These are phyloP conservation scores for Amanita polypyramis DNA, from an alignment of 768 basidiomycete genomes.

Conservation along the genomic window DNA sequence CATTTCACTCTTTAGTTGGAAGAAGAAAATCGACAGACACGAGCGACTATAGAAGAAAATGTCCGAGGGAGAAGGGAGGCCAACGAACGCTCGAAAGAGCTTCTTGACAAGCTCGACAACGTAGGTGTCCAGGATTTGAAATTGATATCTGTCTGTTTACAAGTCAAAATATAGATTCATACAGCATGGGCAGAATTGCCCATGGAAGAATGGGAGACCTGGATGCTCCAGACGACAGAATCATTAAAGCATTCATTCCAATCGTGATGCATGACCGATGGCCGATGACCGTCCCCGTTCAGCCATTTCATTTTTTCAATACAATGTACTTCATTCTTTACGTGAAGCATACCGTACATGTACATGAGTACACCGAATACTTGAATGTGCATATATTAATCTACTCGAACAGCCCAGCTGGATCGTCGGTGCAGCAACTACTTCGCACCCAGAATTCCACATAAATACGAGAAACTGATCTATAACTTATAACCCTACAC, in stretches of 20 bases:
- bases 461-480: no score
- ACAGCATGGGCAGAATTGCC: constrained; percentile 45
- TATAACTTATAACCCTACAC: no score
- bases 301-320: no score
- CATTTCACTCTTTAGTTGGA: constrained; percentile 36
- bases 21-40: constrained; percentile 38
- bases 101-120: constrained; percentile 44
- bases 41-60: constrained; percentile 39
- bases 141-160: neutral
- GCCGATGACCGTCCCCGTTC: no score
- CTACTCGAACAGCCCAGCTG: no score
- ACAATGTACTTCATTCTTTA: no score
- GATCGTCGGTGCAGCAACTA: no score
- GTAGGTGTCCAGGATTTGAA: constrained; percentile 22
- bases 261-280: constrained; percentile 13
- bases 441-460: no score
- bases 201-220: constrained; percentile 49
- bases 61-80: constrained; percentile 32
- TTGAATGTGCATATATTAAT: no score
- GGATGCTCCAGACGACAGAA: constrained; percentile 41
- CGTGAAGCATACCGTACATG: no score
- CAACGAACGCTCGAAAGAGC: constrained; percentile 31
- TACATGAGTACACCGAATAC: no score
- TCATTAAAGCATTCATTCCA: constrained; percentile 24
- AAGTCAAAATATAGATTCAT: constrained; percentile 25